Base-by-base conservation (phyloP, 495 filamentous ascomycete genomes). In the Penicillium egyptiacum region DNA sequence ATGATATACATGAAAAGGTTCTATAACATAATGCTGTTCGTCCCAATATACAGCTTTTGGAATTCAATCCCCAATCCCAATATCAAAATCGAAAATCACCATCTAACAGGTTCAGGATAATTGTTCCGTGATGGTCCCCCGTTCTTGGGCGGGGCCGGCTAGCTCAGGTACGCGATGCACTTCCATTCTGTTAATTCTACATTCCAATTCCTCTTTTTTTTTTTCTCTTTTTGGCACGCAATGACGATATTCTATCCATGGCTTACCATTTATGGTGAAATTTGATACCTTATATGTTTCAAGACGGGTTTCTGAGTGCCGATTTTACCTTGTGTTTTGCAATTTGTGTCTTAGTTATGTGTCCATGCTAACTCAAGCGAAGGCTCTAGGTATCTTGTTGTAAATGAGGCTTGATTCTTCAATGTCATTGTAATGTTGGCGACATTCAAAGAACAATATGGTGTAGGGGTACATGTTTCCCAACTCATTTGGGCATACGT, bases 261-360 rank as follows among this genome's bases (percentile, higher is more conserved):
- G 39, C 55, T 51, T 56, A 64, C 57, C 25, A 28, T 46, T 44
- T 17, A 59, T 65, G 62, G 51, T 55, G 62, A 65, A 62, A 62
- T 45, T 45, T 53, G 41, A 53, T 52, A 53, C 55, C 55, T 55
- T 60, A 62, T 59, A 62, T 59, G 59, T 65, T 65, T 65, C 62
- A 62, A 65, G 62, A 65, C 59, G 62, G 62, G 62, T 65, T 59
- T 65, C 62, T 65, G 62, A 65, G 59, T 56, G 37, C 45, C 30
- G 31, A 30, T 48, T 20, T 50, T 28, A 30, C 41, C 30, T 31
- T 39, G 31, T 33, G 30, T 31, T 46, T 35, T 55, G 16, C 14
- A 44, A 7, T 54, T 5, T 35, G 14, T 14, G 12, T 46, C 2
- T 14, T 17, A 7, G 26, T 19, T 50, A 5, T 14, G 37, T n/a